Evolutionary conservation across 768 basidiomycete species (phyloP), one percentile per base, ranked within the genome.

Genomic region (Rhodotorula kratochvilovae): DNA sequence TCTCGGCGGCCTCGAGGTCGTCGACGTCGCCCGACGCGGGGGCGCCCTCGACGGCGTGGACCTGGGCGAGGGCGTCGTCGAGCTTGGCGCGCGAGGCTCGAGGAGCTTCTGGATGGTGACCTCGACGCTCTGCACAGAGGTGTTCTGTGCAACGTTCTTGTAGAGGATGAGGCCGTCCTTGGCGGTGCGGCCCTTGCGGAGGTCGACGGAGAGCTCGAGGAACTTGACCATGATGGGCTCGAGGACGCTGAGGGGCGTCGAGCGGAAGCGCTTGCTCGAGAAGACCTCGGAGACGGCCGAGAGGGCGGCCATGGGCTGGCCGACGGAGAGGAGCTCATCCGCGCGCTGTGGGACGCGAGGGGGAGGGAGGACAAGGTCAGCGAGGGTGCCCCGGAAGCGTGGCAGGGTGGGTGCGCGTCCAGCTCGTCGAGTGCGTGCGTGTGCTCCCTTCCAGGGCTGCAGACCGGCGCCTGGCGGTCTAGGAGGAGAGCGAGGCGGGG

Each of bases 161-260:
- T 91, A 96, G 79, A 92, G 89, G 88, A 95, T 91, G 59, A 98
- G 86, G 33, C 92, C 94, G 79, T 94, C 92, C 81, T 95, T 93
- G 33, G 93, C 94, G 36, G 90, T 89, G 36, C 92, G 86, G 1
- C 93, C 93, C 81, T 94, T 93, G 75, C 92, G 87, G 85, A 96
- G 88, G 71, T 92, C 89, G 71, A 97, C 92, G 79, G 92, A 98
- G 59, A 99, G 89, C 79, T 94, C 91, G 83, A 98, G 87, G 83
- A 95, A 97, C 68, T 92, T 89, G 75, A 92, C 82, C 85, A 97
- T 89, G 81, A 98, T 96, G 63, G 96, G 96, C 80, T 98, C 95
- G 59, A 98, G 86, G 7, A 90, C 87, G 5, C 87, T 83, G 35
- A 97, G 82, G 1, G 94, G 90, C 0, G 94, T 97, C 51, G 90